Percentiles rank a stretch among this genome's conserved stretches.
phyloP scores from a whole-genome alignment of 129 eudicot species.

The Flaveria linearis region DNA sequence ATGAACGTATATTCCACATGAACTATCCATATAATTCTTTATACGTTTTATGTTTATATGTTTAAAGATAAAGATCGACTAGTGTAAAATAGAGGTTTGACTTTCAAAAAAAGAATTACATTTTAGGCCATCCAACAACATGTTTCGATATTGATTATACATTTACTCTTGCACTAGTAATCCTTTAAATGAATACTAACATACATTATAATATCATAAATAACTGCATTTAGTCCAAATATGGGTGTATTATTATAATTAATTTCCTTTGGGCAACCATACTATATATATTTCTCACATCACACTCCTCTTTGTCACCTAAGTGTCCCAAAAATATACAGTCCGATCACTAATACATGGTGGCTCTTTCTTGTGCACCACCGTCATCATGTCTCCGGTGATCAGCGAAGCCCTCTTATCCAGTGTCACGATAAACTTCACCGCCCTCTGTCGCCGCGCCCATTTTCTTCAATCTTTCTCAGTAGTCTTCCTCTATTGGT shows the following conservation, averaged over 20 bases:
- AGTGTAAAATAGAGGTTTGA: too few relatives aligned
- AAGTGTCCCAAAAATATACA: not conserved
- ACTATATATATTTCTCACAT: constrained; percentile 15
- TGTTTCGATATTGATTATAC: too few relatives aligned
- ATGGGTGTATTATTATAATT: not conserved
- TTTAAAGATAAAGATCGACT: too few relatives aligned
- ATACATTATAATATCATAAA: not conserved
- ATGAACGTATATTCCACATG: too few relatives aligned
- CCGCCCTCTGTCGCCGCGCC: constrained; percentile 47
- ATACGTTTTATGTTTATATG: too few relatives aligned
- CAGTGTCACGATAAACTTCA: constrained; percentile 49
- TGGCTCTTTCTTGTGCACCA: constrained; percentile 18
- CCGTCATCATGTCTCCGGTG: constrained; percentile 58
- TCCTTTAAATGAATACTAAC: not conserved
- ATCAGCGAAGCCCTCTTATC: constrained; percentile 72
- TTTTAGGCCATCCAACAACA: too few relatives aligned
- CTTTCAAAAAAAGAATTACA: too few relatives aligned
- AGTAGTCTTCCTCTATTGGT: constrained; percentile 83
- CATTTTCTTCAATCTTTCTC: constrained; percentile 75
- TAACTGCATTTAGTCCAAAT: not conserved
- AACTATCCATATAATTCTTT: too few relatives aligned
- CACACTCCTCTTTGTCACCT: constrained; percentile 1
- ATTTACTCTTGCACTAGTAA: not conserved
- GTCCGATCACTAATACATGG: constrained; percentile 24
- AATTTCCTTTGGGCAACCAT: not conserved